Base-by-base conservation (phyloP, 2,329 filamentous ascomycete species). In the Xylaria sp. region DNA sequence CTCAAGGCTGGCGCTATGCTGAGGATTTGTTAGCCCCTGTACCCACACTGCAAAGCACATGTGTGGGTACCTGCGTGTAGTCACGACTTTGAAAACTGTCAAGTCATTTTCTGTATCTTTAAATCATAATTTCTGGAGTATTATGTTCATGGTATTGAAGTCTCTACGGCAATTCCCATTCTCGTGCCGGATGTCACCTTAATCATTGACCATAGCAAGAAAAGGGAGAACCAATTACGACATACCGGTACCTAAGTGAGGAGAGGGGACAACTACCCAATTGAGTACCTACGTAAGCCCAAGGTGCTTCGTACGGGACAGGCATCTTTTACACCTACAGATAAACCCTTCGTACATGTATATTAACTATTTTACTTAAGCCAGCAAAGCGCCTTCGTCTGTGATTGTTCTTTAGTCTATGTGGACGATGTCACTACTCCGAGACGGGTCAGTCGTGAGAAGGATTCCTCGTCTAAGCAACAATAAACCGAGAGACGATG, bases 361-460 rank as follows among this genome's bases (percentile, higher is more conserved):
- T 28, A 28, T 4, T 28, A n/a, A 37, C 20, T 20, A 18, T 37
- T 28, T 44, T 15, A 44, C 4, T 4, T 44, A 18, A n/a, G 9
- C 32, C 12, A 57, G 12, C 20, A 57, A 4, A 39, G 34, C 52
- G 34, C 52, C 10, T 1, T 28, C 44, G 2, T 18, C 13, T 44
- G n/a, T 44, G 6, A 28, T 62, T 46, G 13, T 20, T 44, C 5
- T 28, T 25, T 34, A 9, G 44, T 13, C 18, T 51, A 28, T 13
- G 20, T 41, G 32, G 20, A 6, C 1, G 25, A 63, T 67, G 65
- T 6, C 65, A 37, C 37, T 63, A n/a, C 65, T 67, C 12, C 65
- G 23, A 25, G 59, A 63, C 32, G 65, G 65, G 12, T 57, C 65
- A n/a, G 58, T 66, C 18, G 0, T 66, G 10, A 66, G 58, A 41